Conservation (phyloP, 176 grass and related monocot genomes). For the Oryza punctata region DNA sequence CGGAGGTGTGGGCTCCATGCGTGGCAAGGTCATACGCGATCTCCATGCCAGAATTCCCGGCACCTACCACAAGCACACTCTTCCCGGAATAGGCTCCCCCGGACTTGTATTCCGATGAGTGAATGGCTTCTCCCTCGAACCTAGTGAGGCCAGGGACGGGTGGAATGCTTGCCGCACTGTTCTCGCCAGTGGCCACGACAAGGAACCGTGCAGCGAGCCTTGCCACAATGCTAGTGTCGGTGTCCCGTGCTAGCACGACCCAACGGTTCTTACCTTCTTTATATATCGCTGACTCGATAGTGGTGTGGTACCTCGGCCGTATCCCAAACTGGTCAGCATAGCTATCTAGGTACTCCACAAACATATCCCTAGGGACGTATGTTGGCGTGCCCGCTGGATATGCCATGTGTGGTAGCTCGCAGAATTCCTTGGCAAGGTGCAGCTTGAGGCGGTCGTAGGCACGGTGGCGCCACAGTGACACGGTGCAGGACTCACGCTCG, state of each 20-base stretch:
- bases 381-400: not conserved
- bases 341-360: slow-evolving; percentile 26
- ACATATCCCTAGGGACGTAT: slow-evolving; percentile 29
- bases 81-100: slow-evolving; percentile 9
- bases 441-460: slow-evolving; percentile 48
- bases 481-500: slow-evolving; percentile 36
- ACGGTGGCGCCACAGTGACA: slow-evolving; percentile 38
- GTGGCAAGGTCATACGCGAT: slow-evolving; percentile 51
- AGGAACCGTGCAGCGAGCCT: slow-evolving; percentile 19
- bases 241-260: not conserved
- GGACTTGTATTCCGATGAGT: slow-evolving; percentile 42
- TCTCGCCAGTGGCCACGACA: slow-evolving; percentile 54
- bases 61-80: slow-evolving; percentile 45
- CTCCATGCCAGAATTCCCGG: slow-evolving; percentile 62
- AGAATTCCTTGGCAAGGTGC: slow-evolving; percentile 48
- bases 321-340: slow-evolving; percentile 22
- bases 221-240: not conserved
- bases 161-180: slow-evolving; percentile 18
- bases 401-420: slow-evolving; percentile 34
- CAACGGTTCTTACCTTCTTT: not conserved
- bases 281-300: slow-evolving; percentile 16
- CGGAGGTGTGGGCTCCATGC: slow-evolving; percentile 35
- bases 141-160: not conserved
- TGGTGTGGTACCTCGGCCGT: not conserved
- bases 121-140: slow-evolving; percentile 38